Evolutionary conservation across 495 filamentous ascomycete species (phyloP), one percentile per base, ranked within the genome.

Genomic region (Penicillium ochrochloron): DNA sequence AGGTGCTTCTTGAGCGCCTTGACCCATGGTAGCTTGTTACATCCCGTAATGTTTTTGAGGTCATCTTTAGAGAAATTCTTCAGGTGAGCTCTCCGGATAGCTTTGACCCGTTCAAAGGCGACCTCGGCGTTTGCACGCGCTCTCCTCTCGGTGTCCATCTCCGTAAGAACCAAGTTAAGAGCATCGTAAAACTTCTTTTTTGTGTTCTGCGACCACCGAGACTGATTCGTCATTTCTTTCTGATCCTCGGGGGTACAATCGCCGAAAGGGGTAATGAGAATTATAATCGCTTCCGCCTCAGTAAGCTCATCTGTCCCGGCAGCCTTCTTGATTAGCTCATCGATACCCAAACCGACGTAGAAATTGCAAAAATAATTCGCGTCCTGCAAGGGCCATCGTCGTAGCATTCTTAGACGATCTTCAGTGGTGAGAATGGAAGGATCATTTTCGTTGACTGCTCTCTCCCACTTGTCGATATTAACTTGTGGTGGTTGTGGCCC

Each of bases 51-150:
- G 10, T 46, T 46, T 21, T 4, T 19, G 3, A 46, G 42, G 8
- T 46, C 42, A 46, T 46, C 17, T 46, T 46, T 46, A 23, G 42
- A 21, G 42, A 23, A 23, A 46, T 46, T 46, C 7, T 46, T 23
- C n/a, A 23, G 10, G 23, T 46, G n/a, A 46, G 42, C 42, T 12
- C 42, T 46, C 42, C 42, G 19, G 19, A 23, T 23, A 46, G 17
- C n/a, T 46, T 46, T 46, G 5, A 46, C 19, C 42, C 42, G 42
- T 23, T 46, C 42, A 46, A 46, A 46, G n/a, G 42, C 42, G n/a
- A 46, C 19, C 17, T 46, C n/a, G n/a, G 42, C 42, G 42, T 19
- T 46, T 46, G 19, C 42, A 23, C 42, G 42, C 42, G 42, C n/a
- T 23, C 42, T 46, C 39, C 17, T 46, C 42, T 46, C 42, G 0